A percentile compares a stretch with the other conserved stretches of the same genome.
Conservation (phyloP, 257 asterid species). For the Nicotiana noctiflora region DNA sequence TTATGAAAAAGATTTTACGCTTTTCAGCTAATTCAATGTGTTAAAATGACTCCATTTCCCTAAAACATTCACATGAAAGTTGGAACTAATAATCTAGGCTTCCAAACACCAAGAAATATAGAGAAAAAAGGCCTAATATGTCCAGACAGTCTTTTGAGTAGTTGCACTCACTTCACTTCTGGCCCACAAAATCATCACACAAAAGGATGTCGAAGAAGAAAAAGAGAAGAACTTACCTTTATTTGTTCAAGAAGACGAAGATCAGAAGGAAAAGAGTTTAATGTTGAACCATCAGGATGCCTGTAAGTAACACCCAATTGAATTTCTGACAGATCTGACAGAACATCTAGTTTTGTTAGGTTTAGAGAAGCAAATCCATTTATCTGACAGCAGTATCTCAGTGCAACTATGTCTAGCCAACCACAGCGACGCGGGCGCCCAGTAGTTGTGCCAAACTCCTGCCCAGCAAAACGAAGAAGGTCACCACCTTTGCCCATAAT, state of each 20-base stretch:
- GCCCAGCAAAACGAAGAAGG: constrained; percentile 76
- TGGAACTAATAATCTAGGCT: neutral
- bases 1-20: neutral
- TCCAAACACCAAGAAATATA: neutral
- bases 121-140: neutral
- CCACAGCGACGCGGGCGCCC: constrained; percentile 99
- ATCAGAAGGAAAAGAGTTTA: constrained; percentile 78
- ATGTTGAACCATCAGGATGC: constrained; percentile 45
- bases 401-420: constrained; percentile 87
- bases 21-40: neutral
- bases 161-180: neutral
- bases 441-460: constrained; percentile 92
- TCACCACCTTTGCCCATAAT: constrained; percentile 74
- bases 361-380: constrained; percentile 83
- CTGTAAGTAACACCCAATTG: constrained; percentile 69
- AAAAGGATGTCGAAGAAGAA: neutral
- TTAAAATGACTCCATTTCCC: neutral
- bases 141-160: neutral
- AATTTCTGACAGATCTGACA: constrained; percentile 71
- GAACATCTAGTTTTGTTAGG: constrained; percentile 90
- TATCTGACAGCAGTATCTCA: constrained; percentile 64
- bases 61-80: neutral
- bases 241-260: constrained; percentile 60
- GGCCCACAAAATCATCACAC: neutral
- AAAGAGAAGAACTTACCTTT: constrained; percentile 35